Evolutionary conservation across 176 grass and related monocot genomes (phyloP).

Genomic region (Hyparrhenia diplandra): DNA sequence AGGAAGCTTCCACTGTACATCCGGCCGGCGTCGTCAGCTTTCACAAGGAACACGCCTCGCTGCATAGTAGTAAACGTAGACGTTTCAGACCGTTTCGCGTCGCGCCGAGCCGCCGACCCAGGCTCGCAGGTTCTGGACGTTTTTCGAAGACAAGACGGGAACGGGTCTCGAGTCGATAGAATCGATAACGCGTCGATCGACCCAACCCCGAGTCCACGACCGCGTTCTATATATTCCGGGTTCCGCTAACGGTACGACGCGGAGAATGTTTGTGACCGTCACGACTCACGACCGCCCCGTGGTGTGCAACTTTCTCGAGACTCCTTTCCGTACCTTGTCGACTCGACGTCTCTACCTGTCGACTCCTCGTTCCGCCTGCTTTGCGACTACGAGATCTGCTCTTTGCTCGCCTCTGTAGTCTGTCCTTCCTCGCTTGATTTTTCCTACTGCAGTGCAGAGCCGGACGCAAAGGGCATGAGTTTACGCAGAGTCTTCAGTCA

Average conservation of each 20-base stretch:
- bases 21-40: neutral
- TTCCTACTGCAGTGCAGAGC: slow-evolving; percentile 5
- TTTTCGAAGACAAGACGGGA: neutral
- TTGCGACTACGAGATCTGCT: neutral
- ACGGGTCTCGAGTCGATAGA: neutral
- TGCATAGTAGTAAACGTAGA: neutral
- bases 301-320: neutral
- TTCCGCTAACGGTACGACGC: neutral
- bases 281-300: neutral
- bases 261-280: neutral
- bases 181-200: neutral
- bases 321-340: no score
- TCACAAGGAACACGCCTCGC: neutral
- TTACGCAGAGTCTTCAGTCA: neutral
- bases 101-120: neutral
- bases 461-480: neutral
- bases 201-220: neutral
- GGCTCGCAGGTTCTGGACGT: neutral
- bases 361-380: neutral
- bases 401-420: neutral
- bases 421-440: neutral
- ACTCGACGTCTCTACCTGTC: no score
- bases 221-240: no score
- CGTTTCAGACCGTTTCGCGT: neutral
- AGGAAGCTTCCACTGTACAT: slow-evolving; percentile 5